Base-by-base conservation (phyloP, 169 alveolate genomes). In the Perkinsus olseni region DNA sequence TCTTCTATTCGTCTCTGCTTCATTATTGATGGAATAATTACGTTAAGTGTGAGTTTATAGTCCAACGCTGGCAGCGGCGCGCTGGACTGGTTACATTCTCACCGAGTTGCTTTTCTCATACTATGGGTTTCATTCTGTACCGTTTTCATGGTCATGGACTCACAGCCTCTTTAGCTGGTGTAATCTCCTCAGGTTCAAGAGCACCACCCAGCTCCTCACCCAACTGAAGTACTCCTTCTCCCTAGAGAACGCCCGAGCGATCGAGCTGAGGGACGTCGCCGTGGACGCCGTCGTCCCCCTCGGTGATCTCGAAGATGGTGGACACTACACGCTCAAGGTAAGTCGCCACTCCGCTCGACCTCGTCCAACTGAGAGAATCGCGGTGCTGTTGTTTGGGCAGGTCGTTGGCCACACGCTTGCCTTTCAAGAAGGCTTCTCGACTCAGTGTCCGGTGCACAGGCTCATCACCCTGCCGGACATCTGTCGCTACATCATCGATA, bases 401-500 rank as follows among this genome's bases (percentile, higher is more conserved):
- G 62, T 45, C 62, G 17, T 17, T 17, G 62, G 62, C 6, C 62
- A 45, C 62, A 10, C 62, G 24, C 62, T 45, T 45, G 62, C 24
- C 17, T 45, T 17, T 17, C 62, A 10, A 10, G 62, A 45, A 45
- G 17, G 62, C 62, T 45, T 45, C 62, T 45, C 62, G 17, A 45
- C 62, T 45, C 62, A 45, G 17, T 45, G 62, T 17, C 62, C 62
- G 24, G 62, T 45, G 62, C 62, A 45, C 17, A 45, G 62, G 62
- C 62, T 45, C 24, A 45, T 45, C 6, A 45, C 62, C 62, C 62
- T 45, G 6, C 62, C 62, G 62, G 62, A 45, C 24, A 45, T 45
- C 62, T 45, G 62, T 17, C 62, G 62, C 62, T 45, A 45, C 62
- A 17, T 97, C 91, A 94, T 97, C 0, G 98, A 97, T 93, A 96